Evolutionary conservation across 2,329 filamentous ascomycete genomes (phyloP).

Genomic region (Elsinoe batatas): DNA sequence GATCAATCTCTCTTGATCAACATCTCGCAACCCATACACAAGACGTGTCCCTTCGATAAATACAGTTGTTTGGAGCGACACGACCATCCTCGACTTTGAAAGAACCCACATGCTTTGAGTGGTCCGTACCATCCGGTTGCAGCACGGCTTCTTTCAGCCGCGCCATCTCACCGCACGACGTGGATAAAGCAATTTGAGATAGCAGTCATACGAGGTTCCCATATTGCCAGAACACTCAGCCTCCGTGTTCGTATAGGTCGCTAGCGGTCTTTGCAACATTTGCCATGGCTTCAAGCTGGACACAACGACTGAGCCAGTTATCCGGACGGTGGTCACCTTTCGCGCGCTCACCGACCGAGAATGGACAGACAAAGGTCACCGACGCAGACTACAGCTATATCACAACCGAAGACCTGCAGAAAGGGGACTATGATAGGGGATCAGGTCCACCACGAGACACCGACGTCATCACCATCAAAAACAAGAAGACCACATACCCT

Average conservation of each 20-base stretch:
- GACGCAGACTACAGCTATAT: constrained; percentile 76
- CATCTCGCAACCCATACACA: background rate
- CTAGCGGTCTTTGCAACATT: too few relatives aligned
- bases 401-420: constrained; percentile 59
- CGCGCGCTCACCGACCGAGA: constrained; percentile 31
- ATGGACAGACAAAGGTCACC: constrained; percentile 48
- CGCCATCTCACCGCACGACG: constrained; percentile 1
- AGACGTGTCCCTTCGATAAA: too few relatives aligned
- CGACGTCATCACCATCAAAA: constrained; percentile 61
- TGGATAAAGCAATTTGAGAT: background rate
- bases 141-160: background rate
- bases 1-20: background rate
- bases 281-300: constrained; percentile 35
- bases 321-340: constrained; percentile 42
- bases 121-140: too few relatives aligned
- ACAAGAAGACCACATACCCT: constrained; percentile 55
- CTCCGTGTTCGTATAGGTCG: constrained; percentile 24
- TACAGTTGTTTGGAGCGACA: too few relatives aligned
- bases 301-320: constrained; percentile 35
- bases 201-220: too few relatives aligned
- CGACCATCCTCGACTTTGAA: too few relatives aligned
- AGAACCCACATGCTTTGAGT: too few relatives aligned
- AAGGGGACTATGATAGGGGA: constrained; percentile 27
- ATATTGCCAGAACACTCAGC: background rate
- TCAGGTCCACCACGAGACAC: constrained; percentile 45